These are phyloP conservation scores for Cudoniella acicularis DNA, from an alignment of 495 filamentous ascomycete species.

Conservation along the genomic window DNA sequence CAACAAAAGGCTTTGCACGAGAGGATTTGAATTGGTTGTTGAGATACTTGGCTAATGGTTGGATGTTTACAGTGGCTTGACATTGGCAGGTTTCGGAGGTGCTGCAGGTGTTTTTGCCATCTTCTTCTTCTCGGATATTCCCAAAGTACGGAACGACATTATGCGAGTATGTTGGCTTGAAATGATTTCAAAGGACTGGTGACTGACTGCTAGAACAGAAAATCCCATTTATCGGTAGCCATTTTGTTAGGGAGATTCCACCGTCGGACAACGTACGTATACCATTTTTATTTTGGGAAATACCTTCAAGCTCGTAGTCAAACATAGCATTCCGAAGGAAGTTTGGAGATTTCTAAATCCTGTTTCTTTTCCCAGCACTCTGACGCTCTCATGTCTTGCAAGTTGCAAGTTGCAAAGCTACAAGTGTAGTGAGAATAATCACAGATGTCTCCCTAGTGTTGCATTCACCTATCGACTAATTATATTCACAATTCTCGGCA, in stretches of 20 bases:
- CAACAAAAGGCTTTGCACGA: no score
- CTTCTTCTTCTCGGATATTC: slow-evolving; percentile 69
- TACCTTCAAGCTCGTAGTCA: no score
- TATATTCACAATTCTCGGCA: background rate
- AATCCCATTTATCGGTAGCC: slow-evolving; percentile 56
- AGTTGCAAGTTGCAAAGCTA: background rate
- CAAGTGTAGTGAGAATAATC: background rate
- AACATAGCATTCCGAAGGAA: no score
- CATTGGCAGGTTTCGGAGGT: slow-evolving; percentile 56
- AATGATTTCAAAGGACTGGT: slow-evolving; percentile 3
- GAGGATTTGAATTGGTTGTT: background rate
- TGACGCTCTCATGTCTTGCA: no score
- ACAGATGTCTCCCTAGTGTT: no score
- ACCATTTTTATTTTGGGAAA: background rate
- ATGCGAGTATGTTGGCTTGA: slow-evolving; percentile 29
- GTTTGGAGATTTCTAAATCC: no score
- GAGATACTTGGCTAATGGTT: background rate
- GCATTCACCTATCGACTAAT: no score
- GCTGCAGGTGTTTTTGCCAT: slow-evolving; percentile 59
- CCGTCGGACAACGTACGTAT: slow-evolving; percentile 55
- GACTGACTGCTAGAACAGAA: slow-evolving; percentile 30
- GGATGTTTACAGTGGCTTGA: slow-evolving; percentile 40
- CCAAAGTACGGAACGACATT: slow-evolving; percentile 64
- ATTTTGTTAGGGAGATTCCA: slow-evolving; percentile 55
- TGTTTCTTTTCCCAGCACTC: no score